Conservation (phyloP, 1,284 basidiomycete genomes). For the Prillingera fragicola region DNA sequence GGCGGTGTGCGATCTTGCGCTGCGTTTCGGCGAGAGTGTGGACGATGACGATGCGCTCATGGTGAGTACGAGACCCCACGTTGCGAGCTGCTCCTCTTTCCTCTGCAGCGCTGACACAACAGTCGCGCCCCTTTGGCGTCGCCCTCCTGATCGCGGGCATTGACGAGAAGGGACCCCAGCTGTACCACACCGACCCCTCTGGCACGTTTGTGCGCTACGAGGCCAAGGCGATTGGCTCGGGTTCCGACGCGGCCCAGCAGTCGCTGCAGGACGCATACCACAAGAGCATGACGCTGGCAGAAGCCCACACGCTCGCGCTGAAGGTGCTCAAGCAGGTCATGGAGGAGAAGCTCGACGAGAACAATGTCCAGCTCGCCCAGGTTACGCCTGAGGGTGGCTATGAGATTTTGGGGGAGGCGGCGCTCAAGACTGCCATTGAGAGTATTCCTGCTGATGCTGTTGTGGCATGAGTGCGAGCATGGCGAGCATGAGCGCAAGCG, state of each 20-base stretch:
- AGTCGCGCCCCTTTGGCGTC: conserved; percentile 97
- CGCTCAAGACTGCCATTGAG: conserved; percentile 74
- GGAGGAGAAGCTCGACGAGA: conserved; percentile 98
- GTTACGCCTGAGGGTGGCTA: conserved; percentile 72
- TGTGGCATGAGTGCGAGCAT: background rate
- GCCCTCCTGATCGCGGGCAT: conserved; percentile 94
- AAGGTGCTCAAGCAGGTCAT: conserved; percentile 97
- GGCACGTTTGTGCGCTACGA: conserved; percentile 96
- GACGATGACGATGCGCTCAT: conserved; percentile 99
- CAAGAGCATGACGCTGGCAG: conserved; percentile 86
- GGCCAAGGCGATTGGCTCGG: conserved; percentile 97
- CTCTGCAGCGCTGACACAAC: conserved; percentile 3
- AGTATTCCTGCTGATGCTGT: conserved; percentile 30
- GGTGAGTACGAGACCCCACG: conserved; percentile 48
- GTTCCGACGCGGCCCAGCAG: conserved; percentile 94
- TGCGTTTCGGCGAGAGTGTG: conserved; percentile 97
- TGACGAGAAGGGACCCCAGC: conserved; percentile 91
- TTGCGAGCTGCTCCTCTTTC: background rate
- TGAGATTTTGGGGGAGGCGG: conserved; percentile 70
- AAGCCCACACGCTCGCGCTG: conserved; percentile 81
- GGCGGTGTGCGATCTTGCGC: conserved; percentile 93
- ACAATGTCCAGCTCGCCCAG: conserved; percentile 96
- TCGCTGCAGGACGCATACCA: conserved; percentile 97
- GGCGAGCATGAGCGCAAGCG: background rate
- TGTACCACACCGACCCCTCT: conserved; percentile 99